Conservation (phyloP, 176 grass and related monocot species). For the Oryza nivara region DNA sequence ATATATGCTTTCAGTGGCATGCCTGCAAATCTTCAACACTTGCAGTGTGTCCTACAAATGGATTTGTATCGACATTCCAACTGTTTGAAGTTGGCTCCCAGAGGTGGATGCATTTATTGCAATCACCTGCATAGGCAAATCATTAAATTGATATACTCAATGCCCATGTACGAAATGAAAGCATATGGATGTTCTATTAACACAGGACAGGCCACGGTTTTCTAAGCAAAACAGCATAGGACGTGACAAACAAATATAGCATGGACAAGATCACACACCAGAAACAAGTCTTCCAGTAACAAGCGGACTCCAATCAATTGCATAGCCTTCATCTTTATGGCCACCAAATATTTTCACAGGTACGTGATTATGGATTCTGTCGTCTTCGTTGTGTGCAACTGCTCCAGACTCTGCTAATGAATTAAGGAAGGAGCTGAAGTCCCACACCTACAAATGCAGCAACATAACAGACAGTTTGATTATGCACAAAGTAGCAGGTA, state of each 20-base stretch:
- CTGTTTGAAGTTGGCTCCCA: conserved; percentile 76
- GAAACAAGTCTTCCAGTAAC: conserved; percentile 85
- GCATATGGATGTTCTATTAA: background rate
- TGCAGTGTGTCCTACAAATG: conserved; percentile 76
- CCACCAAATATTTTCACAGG: conserved; percentile 78
- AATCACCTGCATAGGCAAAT: conserved; percentile 60
- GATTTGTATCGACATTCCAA: conserved; percentile 74
- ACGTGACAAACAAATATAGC: background rate
- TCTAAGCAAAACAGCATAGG: background rate
- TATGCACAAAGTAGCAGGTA: conserved; percentile 5
- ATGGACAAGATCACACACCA: conserved; percentile 54
- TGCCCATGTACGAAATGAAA: background rate
- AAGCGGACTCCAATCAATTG: conserved; percentile 84
- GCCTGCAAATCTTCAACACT: conserved; percentile 93
- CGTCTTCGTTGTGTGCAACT: conserved; percentile 55
- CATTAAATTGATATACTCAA: background rate
- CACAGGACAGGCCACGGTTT: background rate
- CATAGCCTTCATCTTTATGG: conserved; percentile 94
- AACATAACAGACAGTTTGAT: conserved; percentile 5
- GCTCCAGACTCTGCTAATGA: conserved; percentile 67
- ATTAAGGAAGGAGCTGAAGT: conserved; percentile 75
- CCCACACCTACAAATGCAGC: conserved; percentile 70
- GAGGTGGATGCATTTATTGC: conserved; percentile 75
- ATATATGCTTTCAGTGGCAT: conserved; percentile 26
- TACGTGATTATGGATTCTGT: conserved; percentile 53